Evolutionary conservation across 129 eudicot genomes (phyloP), one percentile per base, ranked within the genome.

Genomic region (Escallonia herrerae): DNA sequence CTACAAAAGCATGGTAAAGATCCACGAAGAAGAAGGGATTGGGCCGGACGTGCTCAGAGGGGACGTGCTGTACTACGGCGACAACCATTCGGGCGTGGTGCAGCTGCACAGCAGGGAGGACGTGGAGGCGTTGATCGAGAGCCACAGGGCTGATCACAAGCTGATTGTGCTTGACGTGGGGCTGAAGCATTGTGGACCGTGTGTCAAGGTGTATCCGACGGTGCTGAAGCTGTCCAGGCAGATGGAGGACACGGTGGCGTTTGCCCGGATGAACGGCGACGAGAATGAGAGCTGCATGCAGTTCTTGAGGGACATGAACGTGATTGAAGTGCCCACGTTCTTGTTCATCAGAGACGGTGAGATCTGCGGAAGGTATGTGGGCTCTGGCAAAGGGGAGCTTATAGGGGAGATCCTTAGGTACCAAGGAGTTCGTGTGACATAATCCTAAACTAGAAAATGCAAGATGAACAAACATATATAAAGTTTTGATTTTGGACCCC

Each of bases 371-470:
- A 77, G 98, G 71, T 93, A 89, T 70, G 98, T 93, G 39, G 98
- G 98, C 60, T 93, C 98, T 2, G 98, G 98, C 37, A 82, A 74
- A 46, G 98, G 98, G 9, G 98, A 93, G 65, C 98, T 93, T 63
- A 88, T 93, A 4, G 98, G 98, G 9, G 98, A 93, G 72, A 93
- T 93, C 66, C 90, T 93, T 66, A 81, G 95, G 70, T 93, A 93
- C 82, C 98, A 88, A 74, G 98, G 98, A 15, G 98, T 93, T 64
- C 88, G 95, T 44, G 97, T 91, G 45, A 91, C 97, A 72, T 85
- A 74, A 72, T 22, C 33, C 33, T 22, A 22, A 22, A 22, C 33
- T 22, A 22, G 1, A 22, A 22, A 22, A 22, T 22, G 33, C 33
- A 22, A 1, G 33, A 22, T 22, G 33, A 22, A 22, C 33, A 22